Base-by-base conservation (phyloP, 192 early-diverging fungal genomes). In the Coemansia erecta region DNA sequence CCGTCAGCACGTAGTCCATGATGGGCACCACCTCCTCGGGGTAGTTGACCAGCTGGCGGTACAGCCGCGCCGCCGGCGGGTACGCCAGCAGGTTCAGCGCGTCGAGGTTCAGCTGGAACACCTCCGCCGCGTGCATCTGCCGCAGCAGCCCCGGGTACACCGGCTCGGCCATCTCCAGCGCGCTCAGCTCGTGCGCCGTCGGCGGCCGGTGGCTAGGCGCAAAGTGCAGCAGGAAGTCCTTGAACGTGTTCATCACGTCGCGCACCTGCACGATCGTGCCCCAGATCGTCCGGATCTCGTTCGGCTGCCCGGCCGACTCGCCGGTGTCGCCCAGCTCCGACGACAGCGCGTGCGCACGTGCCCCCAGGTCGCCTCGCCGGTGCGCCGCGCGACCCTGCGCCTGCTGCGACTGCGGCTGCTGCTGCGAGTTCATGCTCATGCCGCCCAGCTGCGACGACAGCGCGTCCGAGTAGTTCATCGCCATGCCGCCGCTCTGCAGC, bases 1-100 rank as follows among this genome's bases (percentile, higher is more conserved):
- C 85, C 1, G 87, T 88, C 49, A 96, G 69, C 10, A 86, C 85
- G 60, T 93, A 86, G 84, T 98, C 96, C 86, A 97, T 85, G 23
- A 96, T 77, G 0, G 94, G 92, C 67, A 98, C 88, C 28, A 98
- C 90, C 83, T 98, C 96, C 45, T 94, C 90, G 11, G 96, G 96
- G 73, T 96, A 98, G 37, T 92, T 89, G 17, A 93, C 76, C 42
- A 98, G 70, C 67, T 94, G 90, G 61, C 87, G 65, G 77, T 95
- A 96, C 40, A 98, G 77, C 12, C 45, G 56, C 33, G 82, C 73
- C 8, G 80, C 62, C 7, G 83, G 78, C 44, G 73, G 69, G 64
- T 90, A 94, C 2, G 85, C 83, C 6, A 82, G 64, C 7, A 98
- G 68, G 56, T 98, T 95, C 50, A 76, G 70, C 61, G 92, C 93